phyloP scores from a whole-genome alignment of 441 rosid species.

The Geranium incanum region DNA sequence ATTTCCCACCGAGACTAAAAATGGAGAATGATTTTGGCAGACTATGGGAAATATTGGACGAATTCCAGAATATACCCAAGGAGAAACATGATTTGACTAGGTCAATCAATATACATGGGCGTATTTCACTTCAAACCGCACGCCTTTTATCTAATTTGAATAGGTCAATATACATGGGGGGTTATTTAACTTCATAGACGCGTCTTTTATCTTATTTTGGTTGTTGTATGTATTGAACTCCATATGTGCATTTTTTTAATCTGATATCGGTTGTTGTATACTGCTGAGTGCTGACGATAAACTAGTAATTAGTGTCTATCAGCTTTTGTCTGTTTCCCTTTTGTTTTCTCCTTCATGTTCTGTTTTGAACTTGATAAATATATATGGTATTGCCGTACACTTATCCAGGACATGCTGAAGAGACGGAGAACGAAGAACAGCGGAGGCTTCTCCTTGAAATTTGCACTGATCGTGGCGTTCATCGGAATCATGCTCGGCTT shows the following conservation, averaged over 20 bases:
- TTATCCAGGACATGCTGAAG: conserved; percentile 59
- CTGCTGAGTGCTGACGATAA: background rate
- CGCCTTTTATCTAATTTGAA: background rate
- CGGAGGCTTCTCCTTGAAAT: conserved; percentile 60
- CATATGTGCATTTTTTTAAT: too few relatives aligned
- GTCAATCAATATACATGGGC: background rate
- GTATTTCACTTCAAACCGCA: background rate
- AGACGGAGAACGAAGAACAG: conserved; percentile 52
- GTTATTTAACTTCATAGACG: too few relatives aligned
- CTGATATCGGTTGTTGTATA: too few relatives aligned
- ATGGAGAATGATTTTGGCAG: background rate
- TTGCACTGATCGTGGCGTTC: conserved; percentile 73
- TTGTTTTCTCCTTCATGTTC: background rate
- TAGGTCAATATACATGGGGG: too few relatives aligned
- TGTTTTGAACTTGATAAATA: background rate
- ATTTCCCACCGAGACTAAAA: background rate
- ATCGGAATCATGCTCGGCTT: conserved; percentile 72
- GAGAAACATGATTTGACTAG: background rate
- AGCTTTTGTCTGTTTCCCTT: background rate
- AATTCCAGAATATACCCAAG: background rate
- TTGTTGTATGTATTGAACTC: too few relatives aligned
- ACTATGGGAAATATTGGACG: background rate
- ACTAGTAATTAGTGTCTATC: background rate
- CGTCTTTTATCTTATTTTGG: background rate
- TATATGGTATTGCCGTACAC: background rate